Percentiles rank a stretch among this genome's conserved stretches.
Evolutionary conservation across 225 moss, liverwort and hornwort species (phyloP).

Genomic region (Bryoerythrophyllum caledonicum): DNA sequence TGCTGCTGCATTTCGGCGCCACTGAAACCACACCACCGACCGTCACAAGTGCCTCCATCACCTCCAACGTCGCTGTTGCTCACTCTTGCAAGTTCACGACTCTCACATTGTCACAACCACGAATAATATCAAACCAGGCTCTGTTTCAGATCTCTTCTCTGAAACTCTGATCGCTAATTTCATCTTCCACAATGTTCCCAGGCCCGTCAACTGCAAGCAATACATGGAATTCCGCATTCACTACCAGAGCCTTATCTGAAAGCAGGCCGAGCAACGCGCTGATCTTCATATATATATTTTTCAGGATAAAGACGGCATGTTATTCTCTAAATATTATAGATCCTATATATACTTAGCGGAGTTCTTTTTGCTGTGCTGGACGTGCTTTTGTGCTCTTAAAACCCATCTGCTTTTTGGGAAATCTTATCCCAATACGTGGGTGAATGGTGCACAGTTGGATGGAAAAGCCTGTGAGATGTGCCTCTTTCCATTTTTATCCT

Average conservation of each 20-base stretch:
- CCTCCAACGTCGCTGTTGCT: neutral
- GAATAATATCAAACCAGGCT: too few species aligned
- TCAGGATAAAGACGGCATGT: neutral
- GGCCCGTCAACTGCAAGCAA: too few species aligned
- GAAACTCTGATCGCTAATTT: neutral
- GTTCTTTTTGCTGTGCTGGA: neutral
- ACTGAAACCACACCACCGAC: neutral
- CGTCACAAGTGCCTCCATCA: conserved; percentile 19
- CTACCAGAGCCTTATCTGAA: neutral
- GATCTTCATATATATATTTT: neutral
- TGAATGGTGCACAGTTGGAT: too few species aligned
- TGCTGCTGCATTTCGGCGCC: conserved; percentile 18
- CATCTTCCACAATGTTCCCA: neutral
- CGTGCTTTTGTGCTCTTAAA: conserved; percentile 4
- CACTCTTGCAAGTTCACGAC: neutral
- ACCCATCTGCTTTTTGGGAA: neutral
- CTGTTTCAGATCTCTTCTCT: too few species aligned
- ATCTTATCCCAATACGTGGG: too few species aligned
- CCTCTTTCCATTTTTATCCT: too few species aligned
- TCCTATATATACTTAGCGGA: too few species aligned
- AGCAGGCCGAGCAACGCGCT: neutral
- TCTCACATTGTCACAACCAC: too few species aligned
- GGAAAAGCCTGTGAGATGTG: too few species aligned
- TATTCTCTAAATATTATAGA: neutral
- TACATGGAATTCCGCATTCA: neutral